Conservation (phyloP, 768 basidiomycete species). For the Macrolepiota dolichaula region DNA sequence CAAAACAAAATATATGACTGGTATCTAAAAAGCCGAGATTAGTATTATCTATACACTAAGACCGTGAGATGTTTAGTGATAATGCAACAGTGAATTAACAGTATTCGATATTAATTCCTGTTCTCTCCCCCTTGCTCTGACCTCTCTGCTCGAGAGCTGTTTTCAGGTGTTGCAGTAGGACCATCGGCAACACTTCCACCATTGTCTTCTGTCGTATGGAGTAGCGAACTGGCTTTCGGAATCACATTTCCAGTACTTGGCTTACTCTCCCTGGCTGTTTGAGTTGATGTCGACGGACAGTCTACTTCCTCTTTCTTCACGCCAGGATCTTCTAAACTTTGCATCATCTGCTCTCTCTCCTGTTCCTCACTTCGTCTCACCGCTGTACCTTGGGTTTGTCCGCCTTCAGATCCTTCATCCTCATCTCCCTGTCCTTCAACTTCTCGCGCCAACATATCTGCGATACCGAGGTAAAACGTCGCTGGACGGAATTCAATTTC, state of each 20-base stretch:
- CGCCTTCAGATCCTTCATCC: not conserved
- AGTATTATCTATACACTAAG: too few species aligned
- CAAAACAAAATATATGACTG: too few species aligned
- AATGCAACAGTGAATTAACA: not conserved
- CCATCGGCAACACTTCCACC: not conserved
- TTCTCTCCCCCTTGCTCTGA: not conserved
- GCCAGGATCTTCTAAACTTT: slow-evolving; percentile 20
- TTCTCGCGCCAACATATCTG: slow-evolving; percentile 71
- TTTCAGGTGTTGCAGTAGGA: not conserved
- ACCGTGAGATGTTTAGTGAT: too few species aligned
- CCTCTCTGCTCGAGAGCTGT: not conserved
- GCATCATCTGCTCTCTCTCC: slow-evolving; percentile 22
- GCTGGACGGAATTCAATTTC: slow-evolving; percentile 91
- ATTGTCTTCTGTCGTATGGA: not conserved
- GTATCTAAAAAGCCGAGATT: too few species aligned
- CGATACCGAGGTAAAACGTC: slow-evolving; percentile 86
- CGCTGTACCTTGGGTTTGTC: not conserved
- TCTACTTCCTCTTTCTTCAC: slow-evolving; percentile 11
- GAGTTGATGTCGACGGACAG: not conserved
- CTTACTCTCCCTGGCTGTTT: not conserved
- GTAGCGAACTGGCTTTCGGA: not conserved
- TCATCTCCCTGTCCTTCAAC: slow-evolving; percentile 53
- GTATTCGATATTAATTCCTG: not conserved
- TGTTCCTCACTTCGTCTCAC: not conserved
- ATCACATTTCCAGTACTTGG: not conserved